Base-by-base conservation (phyloP, 768 basidiomycete genomes). In the Boletus rubescentipes region DNA sequence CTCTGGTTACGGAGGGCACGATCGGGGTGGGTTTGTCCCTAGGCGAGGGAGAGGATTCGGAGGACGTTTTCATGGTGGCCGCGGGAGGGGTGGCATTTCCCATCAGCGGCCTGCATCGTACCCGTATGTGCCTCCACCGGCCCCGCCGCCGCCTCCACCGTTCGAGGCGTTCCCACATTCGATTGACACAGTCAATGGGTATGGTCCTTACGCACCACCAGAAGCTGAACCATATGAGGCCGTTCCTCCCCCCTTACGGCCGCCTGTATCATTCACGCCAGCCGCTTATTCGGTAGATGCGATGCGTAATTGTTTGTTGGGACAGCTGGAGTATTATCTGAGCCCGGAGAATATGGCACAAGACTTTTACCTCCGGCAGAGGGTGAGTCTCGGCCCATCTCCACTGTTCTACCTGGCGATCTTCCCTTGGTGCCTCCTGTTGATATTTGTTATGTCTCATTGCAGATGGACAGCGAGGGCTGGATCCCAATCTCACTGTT, bases 281-380 rank as follows among this genome's bases (percentile, higher is more conserved):
- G 50, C 77, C 41, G 72, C 80, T 2, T 85, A 82, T 73, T 78
- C 83, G 2, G 66, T 90, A 12, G 91, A 94, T 63, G 71, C 81
- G 21, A 83, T 80, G 46, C 70, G 84, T 45, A 87, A 79, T 62
- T 84, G 81, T 66, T 75, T 96, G 26, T 79, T 96, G 40, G 86
- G 83, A 1, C 89, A 96, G 70, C 72, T 96, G 47, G 95, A 96
- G 72, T 97, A 93, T 70, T 98, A 96, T 73, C 77, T 98, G 61
- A 91, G 92, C 61, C 77, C 87, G 51, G 86, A 97, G 67, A 97
- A 96, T 67, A 78, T 98, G 74, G 88, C 82, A n/a, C 83, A 85
- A 66, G 94, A 98, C 68, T 79, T 89, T 60, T 96, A 80, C 73
- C 75, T 98, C 34, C 80, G 92, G 48, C 79, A 85, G 72, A 77